These are phyloP conservation scores for Primulina eburnea DNA, from an alignment of 257 asterid species.

Conservation along the genomic window DNA sequence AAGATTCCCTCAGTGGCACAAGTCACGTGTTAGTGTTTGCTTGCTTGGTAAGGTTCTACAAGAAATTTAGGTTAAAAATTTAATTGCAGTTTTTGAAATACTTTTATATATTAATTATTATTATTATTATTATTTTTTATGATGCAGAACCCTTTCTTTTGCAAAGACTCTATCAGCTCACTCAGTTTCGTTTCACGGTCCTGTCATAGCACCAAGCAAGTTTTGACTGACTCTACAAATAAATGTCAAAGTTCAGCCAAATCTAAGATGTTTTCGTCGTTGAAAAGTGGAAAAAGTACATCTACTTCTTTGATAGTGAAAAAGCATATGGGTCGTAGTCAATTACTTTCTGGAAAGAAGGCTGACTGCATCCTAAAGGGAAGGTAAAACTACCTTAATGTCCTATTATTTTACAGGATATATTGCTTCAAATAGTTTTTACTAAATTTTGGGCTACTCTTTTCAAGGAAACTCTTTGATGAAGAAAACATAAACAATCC, in stretches of 20 bases:
- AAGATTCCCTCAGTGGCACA: constrained; percentile 72
- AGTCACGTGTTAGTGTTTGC: constrained; percentile 59
- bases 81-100: constrained; percentile 2
- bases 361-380: constrained; percentile 39
- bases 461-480: constrained; percentile 57
- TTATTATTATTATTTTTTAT: neutral
- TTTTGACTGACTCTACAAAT: constrained; percentile 47
- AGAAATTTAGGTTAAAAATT: constrained; percentile 9
- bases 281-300: constrained; percentile 34
- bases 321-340: constrained; percentile 32
- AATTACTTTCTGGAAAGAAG: constrained; percentile 33
- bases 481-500: constrained; percentile 32
- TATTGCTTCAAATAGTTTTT: neutral
- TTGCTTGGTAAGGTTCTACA: constrained; percentile 59
- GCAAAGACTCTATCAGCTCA: constrained; percentile 67
- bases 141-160: constrained; percentile 61
- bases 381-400: constrained; percentile 49
- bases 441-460: constrained; percentile 22
- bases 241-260: constrained; percentile 44
- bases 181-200: constrained; percentile 68
- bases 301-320: constrained; percentile 45
- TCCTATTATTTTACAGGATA: constrained; percentile 4
- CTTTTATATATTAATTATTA: neutral
- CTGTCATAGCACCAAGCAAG: constrained; percentile 49
- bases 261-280: constrained; percentile 40